Evolutionary conservation across 164 flowering plant species (phyloP), one percentile per base, ranked within the genome.

Genomic region (Berberis vulgaris): DNA sequence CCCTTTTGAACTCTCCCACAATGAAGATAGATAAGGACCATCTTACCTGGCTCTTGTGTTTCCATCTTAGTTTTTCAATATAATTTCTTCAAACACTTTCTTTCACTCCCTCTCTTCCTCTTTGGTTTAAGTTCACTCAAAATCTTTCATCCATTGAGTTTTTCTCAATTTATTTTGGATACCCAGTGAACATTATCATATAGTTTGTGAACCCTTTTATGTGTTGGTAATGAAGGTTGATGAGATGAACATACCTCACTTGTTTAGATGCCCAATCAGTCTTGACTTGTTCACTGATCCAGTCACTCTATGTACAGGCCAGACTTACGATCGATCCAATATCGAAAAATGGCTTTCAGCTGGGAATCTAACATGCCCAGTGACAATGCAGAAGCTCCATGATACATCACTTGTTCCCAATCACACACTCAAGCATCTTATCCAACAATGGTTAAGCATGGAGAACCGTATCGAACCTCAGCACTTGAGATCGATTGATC

Each of bases 341-440:
- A 88, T 88, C 1, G 82, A 86, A 45, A 82, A 77, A 74, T 88
- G 96, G 96, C 70, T 88, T 12, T 67, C 80, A 39, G 67, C 81
- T 8, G 96, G 96, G 2, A 86, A 88, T 47, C 75, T 74, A 55
- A 86, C 96, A 2, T 88, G 96, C 53, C 96, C 96, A 59, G 88
- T 88, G 41, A 88, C 96, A 82, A 86, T 83, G 91, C 91, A 83
- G 85, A 81, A 67, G 73, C 96, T 88, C 50, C 80, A 81, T 9
- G 91, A 88, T 65, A 60, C 69, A 5, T 74, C 88, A 26, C 26
- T 88, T 12, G 84, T 86, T 61, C 96, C 96, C 9, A 88, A 88
- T 63, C 82, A 79, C 78, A 88, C 85, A 41, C 88, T 88, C 52
- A 79, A 85, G 49, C 88, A 82, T 64, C 73, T 88, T 62, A 88